A percentile compares a stretch with the other conserved stretches of the same genome.
Conservation (phyloP, 2,329 filamentous ascomycete species). For the Penicillium sp. region DNA sequence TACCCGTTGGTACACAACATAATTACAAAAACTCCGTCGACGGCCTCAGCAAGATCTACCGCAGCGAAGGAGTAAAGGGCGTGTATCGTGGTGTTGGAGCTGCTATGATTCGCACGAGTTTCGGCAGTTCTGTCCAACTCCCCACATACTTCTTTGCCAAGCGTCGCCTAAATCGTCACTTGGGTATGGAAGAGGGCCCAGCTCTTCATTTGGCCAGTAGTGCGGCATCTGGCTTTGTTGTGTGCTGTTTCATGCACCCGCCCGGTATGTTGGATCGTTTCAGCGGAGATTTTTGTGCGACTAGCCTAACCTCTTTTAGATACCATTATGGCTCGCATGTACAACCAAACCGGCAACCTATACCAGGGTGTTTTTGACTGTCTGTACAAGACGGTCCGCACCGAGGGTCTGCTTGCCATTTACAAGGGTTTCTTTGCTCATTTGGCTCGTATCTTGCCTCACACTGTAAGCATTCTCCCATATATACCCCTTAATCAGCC, state of each 20-base stretch:
- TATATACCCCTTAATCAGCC: too few relatives aligned
- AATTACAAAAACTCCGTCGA: constrained; percentile 84
- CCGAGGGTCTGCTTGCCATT: constrained; percentile 87
- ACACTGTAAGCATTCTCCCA: constrained; percentile 68
- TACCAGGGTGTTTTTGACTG: constrained; percentile 94
- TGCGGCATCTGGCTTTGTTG: constrained; percentile 88
- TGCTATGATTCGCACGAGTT: constrained; percentile 94
- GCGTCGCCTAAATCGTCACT: constrained; percentile 76
- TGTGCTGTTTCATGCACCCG: constrained; percentile 97
- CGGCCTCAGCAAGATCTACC: constrained; percentile 79
- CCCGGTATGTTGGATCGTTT: constrained; percentile 66
- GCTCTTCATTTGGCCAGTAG: constrained; percentile 88
- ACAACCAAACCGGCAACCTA: constrained; percentile 98
- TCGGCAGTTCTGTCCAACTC: constrained; percentile 92
- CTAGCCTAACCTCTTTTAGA: constrained; percentile 55
- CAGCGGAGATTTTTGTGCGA: background rate
- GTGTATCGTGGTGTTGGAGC: constrained; percentile 89
- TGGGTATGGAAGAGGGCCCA: constrained; percentile 89
- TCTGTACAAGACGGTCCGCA: constrained; percentile 84
- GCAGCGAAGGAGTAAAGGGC: constrained; percentile 74
- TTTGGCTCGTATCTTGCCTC: constrained; percentile 88
- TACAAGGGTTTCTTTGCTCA: constrained; percentile 99
- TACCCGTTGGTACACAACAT: constrained; percentile 97
- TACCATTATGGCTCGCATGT: constrained; percentile 97
- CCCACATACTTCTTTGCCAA: constrained; percentile 99